Evolutionary conservation across 2,329 filamentous ascomycete species (phyloP), one percentile per base, ranked within the genome.

Genomic region (Tolypocladium ophioglossoides): DNA sequence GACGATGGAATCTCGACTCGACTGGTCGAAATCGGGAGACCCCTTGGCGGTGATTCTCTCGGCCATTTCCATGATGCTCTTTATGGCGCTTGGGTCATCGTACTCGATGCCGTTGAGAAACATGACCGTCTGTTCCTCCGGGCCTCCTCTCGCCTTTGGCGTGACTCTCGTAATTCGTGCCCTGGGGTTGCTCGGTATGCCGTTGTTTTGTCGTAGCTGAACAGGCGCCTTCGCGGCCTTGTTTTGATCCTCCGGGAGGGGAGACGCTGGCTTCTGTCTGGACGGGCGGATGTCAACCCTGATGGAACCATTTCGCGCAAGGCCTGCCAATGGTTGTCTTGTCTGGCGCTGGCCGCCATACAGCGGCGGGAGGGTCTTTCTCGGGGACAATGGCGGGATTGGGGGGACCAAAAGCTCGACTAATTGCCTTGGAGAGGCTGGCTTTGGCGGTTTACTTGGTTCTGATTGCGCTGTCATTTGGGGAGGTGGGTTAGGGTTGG

Each of bases 81-180:
- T 69, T 2, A 83, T 77, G 1, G 68, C 64, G 32, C 62, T 66
- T 0, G 79, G 78, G 54, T 83, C 70, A 53, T 82, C 70, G 57
- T 81, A 82, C 38, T 78, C 71, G 53, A 82, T 79, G 51, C 77
- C 72, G 55, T 80, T 82, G 51, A 83, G 65, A 53, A 80, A 75
- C 74, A 83, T 76, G 48, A 82, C 73, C 4, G 75, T 81, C 55
- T 76, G 73, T 27, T 75, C 52, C 67, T 71, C 53, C 60, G 61
- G 51, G 54, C 55, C 47, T 51, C 10, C 54, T 4, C 52, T 56
- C 58, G 14, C 70, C 70, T 32, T 65, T 61, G 16, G 60, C 56
- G 3, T 66, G 53, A 18, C 59, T 52, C 50, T 64, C 68, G 71
- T 59, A 12, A 68, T 66, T 53, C 67, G 66, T 6, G 73, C 68